Conservation (phyloP, 2,329 filamentous ascomycete genomes). For the Apiospora pterosperma region DNA sequence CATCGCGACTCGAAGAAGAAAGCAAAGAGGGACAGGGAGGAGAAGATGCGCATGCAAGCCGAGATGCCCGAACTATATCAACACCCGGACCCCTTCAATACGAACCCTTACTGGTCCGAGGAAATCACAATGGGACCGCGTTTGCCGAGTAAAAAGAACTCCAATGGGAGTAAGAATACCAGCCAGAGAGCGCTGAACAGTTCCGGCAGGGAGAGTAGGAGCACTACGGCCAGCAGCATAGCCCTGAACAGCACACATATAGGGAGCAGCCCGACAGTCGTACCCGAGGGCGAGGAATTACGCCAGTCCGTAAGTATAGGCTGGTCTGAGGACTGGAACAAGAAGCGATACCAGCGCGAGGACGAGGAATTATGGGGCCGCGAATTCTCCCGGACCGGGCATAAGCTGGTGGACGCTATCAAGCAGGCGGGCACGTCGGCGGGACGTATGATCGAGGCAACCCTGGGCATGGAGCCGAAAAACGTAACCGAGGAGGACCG, state of each 20-base stretch:
- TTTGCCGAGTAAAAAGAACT: conserved; percentile 58
- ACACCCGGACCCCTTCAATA: conserved; percentile 79
- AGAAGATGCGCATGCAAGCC: conserved; percentile 61
- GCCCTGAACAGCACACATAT: conserved; percentile 32
- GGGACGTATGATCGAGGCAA: conserved; percentile 50
- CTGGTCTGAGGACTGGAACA: conserved; percentile 65
- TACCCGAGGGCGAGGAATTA: conserved; percentile 42
- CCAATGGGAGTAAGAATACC: conserved; percentile 48
- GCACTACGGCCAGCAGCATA: conserved; percentile 24
- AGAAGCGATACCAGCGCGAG: conserved; percentile 76
- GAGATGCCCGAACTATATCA: conserved; percentile 72
- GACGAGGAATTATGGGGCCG: conserved; percentile 84
- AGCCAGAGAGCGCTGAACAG: conserved; percentile 60
- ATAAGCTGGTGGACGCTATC: conserved; percentile 55
- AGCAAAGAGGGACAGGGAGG: conserved; percentile 63
- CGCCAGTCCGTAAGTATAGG: conserved; percentile 32
- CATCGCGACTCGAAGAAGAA: conserved; percentile 68
- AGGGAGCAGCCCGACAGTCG: conserved; percentile 41
- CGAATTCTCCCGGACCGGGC: conserved; percentile 47
- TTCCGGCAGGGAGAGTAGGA: conserved; percentile 49
- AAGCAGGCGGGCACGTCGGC: conserved; percentile 56
- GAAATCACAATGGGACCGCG: conserved; percentile 82
- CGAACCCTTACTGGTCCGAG: conserved; percentile 84
- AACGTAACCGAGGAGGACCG: conserved; percentile 46
- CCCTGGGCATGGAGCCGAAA: conserved; percentile 46